Evolutionary conservation across 352 stramenopile species (phyloP), one percentile per base, ranked within the genome.

Genomic region (Globisporangium ultimum): DNA sequence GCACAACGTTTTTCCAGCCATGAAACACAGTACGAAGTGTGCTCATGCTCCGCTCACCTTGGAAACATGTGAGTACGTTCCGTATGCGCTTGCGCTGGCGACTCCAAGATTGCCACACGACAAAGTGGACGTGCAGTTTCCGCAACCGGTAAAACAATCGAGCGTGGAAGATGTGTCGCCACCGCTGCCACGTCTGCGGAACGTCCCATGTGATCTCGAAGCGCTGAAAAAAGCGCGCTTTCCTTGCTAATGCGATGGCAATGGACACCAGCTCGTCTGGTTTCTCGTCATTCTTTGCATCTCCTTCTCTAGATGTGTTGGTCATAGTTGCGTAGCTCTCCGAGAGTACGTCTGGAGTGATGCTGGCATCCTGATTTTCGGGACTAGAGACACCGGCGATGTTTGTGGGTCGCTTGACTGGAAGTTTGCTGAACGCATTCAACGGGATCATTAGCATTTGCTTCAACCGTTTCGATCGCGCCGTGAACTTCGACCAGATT

Each of bases 121-220:
- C 41, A 8, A 84, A 78, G 24, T 63, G 45, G 4, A 53, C 43
- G 21, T 85, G 67, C 2, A 78, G 47, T 4, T 48, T 54, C 8
- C 76, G 76, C 38, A 91, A 72, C 0, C 80, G 68, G 52, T 77
- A 77, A 55, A 89, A 91, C 20, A 89, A 56, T 21, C 71, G 54
- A 2, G 80, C 76, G 54, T 91, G 80, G 53, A 88, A 91, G 32
- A 71, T 50, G 40, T 78, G 72, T 5, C 80, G 68, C 78, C 80
- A 91, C 1, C 71, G 70, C 48, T 74, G 70, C 80, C 80, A 91
- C 10, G 71, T 61, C 34, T 60, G 57, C 9, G 54, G 52, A 14
- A 71, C 32, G 14, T 83, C 62, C 74, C 76, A 90, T 8, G 61
- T 60, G 45, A 84, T 38, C 10, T 74, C 54, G 8, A 80, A 77